Percentiles rank a stretch among this genome's conserved stretches.
Conservation (phyloP, 2,329 filamentous ascomycete genomes). For the Fusarium incarnatum region DNA sequence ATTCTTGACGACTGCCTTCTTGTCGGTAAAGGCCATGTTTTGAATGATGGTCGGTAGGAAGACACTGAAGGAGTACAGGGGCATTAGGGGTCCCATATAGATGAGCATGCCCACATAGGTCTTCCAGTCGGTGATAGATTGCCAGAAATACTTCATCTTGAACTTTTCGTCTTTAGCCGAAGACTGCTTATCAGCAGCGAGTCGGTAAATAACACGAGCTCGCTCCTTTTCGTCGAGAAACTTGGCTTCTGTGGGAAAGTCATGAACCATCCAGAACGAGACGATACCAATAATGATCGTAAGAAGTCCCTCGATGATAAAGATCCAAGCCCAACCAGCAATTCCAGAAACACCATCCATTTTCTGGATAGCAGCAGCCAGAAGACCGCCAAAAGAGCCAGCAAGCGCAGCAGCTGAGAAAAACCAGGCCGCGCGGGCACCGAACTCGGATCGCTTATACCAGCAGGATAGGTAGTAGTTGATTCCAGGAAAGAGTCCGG, state of each 20-base stretch:
- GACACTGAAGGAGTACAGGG: constrained; percentile 79
- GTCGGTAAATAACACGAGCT: constrained; percentile 75
- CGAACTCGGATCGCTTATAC: constrained; percentile 84
- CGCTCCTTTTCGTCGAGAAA: constrained; percentile 80
- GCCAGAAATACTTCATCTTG: constrained; percentile 77
- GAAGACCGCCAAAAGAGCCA: constrained; percentile 80
- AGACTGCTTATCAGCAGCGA: constrained; percentile 77
- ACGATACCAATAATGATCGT: constrained; percentile 75
- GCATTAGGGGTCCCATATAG: constrained; percentile 80
- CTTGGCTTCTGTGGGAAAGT: constrained; percentile 81
- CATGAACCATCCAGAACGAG: constrained; percentile 83
- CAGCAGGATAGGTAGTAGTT: constrained; percentile 87
- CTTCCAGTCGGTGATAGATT: constrained; percentile 84
- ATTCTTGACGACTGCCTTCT: constrained; percentile 51
- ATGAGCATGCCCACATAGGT: constrained; percentile 80
- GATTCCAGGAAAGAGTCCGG: constrained; percentile 80
- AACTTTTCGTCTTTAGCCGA: constrained; percentile 82
- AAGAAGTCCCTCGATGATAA: constrained; percentile 76
- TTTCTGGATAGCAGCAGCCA: constrained; percentile 76
- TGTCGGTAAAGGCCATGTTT: constrained; percentile 57
- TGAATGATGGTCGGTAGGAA: constrained; percentile 85
- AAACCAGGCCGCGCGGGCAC: constrained; percentile 83
- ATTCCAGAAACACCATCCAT: constrained; percentile 73
- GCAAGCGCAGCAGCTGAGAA: constrained; percentile 85
- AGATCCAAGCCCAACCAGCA: constrained; percentile 73